These are phyloP conservation scores for Albatrellus ellisii DNA, from an alignment of 768 basidiomycete genomes.

Conservation along the genomic window DNA sequence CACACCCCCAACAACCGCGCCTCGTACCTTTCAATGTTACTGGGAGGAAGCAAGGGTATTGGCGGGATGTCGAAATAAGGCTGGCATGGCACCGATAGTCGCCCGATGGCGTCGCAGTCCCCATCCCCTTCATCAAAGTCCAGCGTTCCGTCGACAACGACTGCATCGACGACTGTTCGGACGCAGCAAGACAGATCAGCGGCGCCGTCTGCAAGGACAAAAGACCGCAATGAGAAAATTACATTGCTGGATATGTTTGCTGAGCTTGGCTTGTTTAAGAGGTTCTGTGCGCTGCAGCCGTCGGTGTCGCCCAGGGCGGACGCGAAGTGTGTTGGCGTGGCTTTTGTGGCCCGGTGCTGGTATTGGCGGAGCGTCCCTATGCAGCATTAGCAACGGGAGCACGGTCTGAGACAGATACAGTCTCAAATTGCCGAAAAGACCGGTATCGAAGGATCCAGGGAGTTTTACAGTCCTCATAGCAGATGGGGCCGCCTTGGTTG, in stretches of 20 bases:
- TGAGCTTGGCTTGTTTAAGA: not conserved
- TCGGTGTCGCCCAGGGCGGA: not conserved
- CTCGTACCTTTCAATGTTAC: not conserved
- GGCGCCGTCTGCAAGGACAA: not conserved
- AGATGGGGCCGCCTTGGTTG: not conserved
- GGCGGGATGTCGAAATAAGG: not conserved
- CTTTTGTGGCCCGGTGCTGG: slow-evolving; percentile 12
- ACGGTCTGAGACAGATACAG: slow-evolving; percentile 9
- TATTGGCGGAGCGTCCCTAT: slow-evolving; percentile 5
- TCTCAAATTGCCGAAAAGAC: slow-evolving; percentile 10
- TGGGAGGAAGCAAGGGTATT: not conserved
- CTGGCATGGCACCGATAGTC: not conserved
- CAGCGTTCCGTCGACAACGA: not conserved
- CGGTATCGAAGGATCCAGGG: too few relatives aligned
- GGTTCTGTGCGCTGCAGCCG: not conserved
- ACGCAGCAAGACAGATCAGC: not conserved
- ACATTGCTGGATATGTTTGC: not conserved
- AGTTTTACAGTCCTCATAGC: too few relatives aligned
- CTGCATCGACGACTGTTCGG: not conserved
- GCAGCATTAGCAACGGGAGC: slow-evolving; percentile 9
- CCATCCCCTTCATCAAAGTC: not conserved
- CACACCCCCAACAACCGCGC: too few relatives aligned
- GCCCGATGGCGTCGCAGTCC: not conserved
- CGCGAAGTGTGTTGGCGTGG: not conserved
- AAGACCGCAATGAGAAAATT: too few relatives aligned